Evolutionary conservation across 495 filamentous ascomycete species (phyloP).

Genomic region (Xylaria bambusicola): DNA sequence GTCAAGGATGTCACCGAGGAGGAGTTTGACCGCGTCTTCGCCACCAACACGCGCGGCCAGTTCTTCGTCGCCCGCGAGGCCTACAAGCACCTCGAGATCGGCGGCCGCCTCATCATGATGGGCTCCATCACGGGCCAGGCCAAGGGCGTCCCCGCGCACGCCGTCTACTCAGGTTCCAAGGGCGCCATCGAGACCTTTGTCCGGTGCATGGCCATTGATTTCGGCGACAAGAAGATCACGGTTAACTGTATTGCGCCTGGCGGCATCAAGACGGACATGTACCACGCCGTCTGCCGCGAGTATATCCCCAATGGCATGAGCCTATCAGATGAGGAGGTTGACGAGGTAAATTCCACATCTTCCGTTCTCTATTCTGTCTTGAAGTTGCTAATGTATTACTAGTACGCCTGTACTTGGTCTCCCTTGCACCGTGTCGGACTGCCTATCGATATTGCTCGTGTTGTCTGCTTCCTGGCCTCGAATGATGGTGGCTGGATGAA

Average conservation of each 20-base stretch:
- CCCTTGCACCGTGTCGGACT: slow-evolving; percentile 62
- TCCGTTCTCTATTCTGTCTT: neutral
- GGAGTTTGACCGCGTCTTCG: slow-evolving; percentile 75
- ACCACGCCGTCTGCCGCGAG: slow-evolving; percentile 58
- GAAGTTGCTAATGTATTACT: neutral
- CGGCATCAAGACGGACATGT: slow-evolving; percentile 82
- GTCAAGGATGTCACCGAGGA: slow-evolving; percentile 71
- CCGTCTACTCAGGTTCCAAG: slow-evolving; percentile 76
- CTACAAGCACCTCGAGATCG: slow-evolving; percentile 65
- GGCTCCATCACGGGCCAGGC: slow-evolving; percentile 54
- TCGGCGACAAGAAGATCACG: slow-evolving; percentile 70
- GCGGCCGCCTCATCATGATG: slow-evolving; percentile 69
- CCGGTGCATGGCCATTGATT: slow-evolving; percentile 72
- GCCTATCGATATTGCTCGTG: slow-evolving; percentile 65
- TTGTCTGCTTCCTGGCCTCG: slow-evolving; percentile 64
- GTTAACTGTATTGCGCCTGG: slow-evolving; percentile 77
- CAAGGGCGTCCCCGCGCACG: slow-evolving; percentile 67
- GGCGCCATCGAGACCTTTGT: slow-evolving; percentile 78
- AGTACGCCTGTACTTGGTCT: slow-evolving; percentile 58
- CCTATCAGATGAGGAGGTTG: slow-evolving; percentile 40
- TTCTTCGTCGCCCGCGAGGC: slow-evolving; percentile 83
- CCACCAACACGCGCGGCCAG: slow-evolving; percentile 74
- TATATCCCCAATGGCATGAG: slow-evolving; percentile 63
- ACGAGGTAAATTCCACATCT: slow-evolving; percentile 23
- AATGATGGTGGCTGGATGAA: slow-evolving; percentile 70